Percentiles rank a stretch among this genome's conserved stretches.
Evolutionary conservation across 306 rosid genomes (phyloP).

Genomic region (Glycyrrhiza uralensis): DNA sequence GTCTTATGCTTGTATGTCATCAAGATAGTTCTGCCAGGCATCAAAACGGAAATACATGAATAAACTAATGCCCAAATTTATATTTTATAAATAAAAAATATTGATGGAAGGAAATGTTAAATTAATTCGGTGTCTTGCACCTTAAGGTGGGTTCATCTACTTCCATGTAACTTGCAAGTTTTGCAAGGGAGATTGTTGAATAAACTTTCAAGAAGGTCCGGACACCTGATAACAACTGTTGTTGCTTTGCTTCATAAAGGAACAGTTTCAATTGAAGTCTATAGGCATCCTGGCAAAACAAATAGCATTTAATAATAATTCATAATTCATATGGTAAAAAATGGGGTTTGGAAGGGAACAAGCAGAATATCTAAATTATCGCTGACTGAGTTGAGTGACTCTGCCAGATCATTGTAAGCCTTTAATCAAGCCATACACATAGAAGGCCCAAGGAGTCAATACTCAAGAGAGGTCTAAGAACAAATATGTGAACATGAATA

Average conservation of each 20-base stretch:
- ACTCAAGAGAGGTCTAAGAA: neutral
- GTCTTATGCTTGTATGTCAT: slow-evolving; percentile 93
- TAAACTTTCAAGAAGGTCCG: slow-evolving; percentile 89
- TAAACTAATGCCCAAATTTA: neutral
- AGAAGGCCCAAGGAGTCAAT: neutral
- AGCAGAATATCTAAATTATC: neutral
- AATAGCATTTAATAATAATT: slow-evolving; percentile 15
- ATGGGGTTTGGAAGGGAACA: neutral
- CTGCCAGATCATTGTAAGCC: neutral
- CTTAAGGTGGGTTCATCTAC: slow-evolving; percentile 92
- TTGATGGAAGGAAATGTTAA: neutral
- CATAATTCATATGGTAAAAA: neutral
- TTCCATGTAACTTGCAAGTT: slow-evolving; percentile 95
- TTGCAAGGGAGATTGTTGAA: slow-evolving; percentile 73
- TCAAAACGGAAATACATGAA: slow-evolving; percentile 6
- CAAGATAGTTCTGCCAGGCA: slow-evolving; percentile 76
- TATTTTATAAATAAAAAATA: neutral
- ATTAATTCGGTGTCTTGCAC: slow-evolving; percentile 32
- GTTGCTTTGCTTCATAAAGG: slow-evolving; percentile 98
- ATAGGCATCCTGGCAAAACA: slow-evolving; percentile 76
- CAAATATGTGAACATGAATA: neutral
- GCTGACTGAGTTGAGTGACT: neutral
- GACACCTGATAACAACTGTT: slow-evolving; percentile 80
- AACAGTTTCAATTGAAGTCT: slow-evolving; percentile 91
- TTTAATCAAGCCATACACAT: neutral